These are phyloP conservation scores for Vanilla planifolia DNA, from an alignment of 106 monocot genomes.

Conservation along the genomic window DNA sequence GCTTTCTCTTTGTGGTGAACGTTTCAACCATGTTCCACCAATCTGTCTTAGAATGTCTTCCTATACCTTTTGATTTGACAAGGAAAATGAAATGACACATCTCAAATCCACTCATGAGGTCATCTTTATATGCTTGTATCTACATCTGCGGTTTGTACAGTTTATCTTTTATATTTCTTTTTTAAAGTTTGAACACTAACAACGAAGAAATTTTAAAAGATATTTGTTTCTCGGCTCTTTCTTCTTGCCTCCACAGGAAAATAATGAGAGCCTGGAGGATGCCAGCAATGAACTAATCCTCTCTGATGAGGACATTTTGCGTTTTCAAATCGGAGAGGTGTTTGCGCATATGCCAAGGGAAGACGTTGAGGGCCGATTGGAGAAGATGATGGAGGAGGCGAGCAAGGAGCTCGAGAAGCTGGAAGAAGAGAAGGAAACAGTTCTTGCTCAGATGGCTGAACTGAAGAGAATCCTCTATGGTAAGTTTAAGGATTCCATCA, in stretches of 20 bases:
- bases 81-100: too few species aligned
- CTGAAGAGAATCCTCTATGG: conserved; percentile 74
- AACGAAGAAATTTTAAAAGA: too few species aligned
- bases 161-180: neutral
- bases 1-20: too few species aligned
- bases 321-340: conserved; percentile 71
- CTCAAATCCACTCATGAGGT: too few species aligned
- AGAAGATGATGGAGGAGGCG: conserved; percentile 59
- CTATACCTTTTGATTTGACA: too few species aligned
- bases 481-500: conserved; percentile 76
- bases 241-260: conserved; percentile 29
- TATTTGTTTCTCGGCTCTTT: too few species aligned
- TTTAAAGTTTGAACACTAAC: too few species aligned
- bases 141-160: too few species aligned
- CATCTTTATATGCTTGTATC: too few species aligned
- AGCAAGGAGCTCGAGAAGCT: conserved; percentile 39
- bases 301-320: conserved; percentile 59
- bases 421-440: conserved; percentile 55
- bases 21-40: too few species aligned
- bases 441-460: conserved; percentile 62
- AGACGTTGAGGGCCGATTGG: conserved; percentile 50
- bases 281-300: conserved; percentile 68
- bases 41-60: too few species aligned
- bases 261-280: conserved; percentile 67
- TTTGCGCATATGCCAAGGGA: conserved; percentile 55